A percentile compares a stretch with the other conserved stretches of the same genome.
phyloP scores from a whole-genome alignment of 495 filamentous ascomycete genomes.

The Hypoxylon cercidicola region DNA sequence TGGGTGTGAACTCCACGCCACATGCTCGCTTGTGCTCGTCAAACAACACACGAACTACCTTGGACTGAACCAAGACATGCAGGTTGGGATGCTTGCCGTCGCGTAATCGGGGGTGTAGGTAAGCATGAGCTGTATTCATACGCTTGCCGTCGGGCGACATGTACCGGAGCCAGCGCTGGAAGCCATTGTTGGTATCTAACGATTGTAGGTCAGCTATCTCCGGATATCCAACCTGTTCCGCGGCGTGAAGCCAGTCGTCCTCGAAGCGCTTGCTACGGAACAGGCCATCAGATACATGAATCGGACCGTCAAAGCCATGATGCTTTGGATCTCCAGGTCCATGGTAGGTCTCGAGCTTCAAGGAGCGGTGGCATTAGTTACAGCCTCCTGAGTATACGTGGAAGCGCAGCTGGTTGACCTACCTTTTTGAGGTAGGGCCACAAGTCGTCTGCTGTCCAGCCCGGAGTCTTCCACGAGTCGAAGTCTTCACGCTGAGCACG shows the following conservation, averaged over 20 bases:
- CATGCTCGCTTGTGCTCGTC: constrained; percentile 56
- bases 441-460: constrained; percentile 63
- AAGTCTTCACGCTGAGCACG: constrained; percentile 56
- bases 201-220: constrained; percentile 57
- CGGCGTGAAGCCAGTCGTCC: constrained; percentile 57
- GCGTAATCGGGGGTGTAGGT: constrained; percentile 57
- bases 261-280: constrained; percentile 44
- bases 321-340: constrained; percentile 47
- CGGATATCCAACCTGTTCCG: constrained; percentile 53
- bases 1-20: constrained; percentile 57
- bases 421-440: constrained; percentile 66
- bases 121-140: constrained; percentile 57
- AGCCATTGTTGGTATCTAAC: constrained; percentile 51
- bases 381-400: background rate
- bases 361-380: background rate
- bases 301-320: constrained; percentile 62
- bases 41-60: constrained; percentile 63
- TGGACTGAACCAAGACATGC: constrained; percentile 62
- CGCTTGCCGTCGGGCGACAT: constrained; percentile 56
- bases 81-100: constrained; percentile 60
- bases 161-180: constrained; percentile 47
- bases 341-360: constrained; percentile 62
- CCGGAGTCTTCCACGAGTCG: constrained; percentile 62
- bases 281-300: constrained; percentile 58
- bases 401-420: constrained; percentile 3